These are phyloP conservation scores for Trifolium fragiferum DNA, from an alignment of 306 rosid species.

Conservation along the genomic window DNA sequence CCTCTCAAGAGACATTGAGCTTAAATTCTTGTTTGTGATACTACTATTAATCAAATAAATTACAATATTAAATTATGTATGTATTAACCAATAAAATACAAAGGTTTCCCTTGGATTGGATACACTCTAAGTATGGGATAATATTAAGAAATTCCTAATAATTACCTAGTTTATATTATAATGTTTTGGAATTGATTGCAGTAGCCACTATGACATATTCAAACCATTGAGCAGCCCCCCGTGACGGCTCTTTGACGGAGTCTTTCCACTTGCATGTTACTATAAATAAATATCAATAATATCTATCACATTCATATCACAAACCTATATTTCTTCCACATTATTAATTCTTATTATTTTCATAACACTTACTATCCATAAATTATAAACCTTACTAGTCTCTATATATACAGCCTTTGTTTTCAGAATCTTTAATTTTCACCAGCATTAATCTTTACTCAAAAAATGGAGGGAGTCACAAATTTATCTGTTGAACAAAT, in stretches of 20 bases:
- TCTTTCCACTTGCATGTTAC: neutral
- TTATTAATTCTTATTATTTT: neutral
- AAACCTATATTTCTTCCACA: neutral
- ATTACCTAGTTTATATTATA: neutral
- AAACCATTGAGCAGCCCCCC: neutral
- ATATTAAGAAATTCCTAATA: no score
- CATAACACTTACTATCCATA: neutral
- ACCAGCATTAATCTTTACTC: neutral
- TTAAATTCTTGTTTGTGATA: no score
- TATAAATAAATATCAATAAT: neutral
- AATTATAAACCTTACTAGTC: neutral
- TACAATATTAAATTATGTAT: no score
- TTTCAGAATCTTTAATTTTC: neutral
- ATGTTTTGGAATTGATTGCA: neutral
- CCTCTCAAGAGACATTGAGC: no score
- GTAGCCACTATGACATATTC: neutral
- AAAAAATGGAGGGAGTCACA: constrained; percentile 36
- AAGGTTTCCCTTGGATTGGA: no score
- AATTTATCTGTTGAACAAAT: constrained; percentile 39
- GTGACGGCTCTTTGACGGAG: neutral
- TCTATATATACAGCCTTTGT: neutral
- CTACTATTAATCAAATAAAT: no score
- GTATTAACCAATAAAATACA: no score
- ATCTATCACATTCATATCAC: constrained; percentile 1
- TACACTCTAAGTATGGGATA: no score